Base-by-base conservation (phyloP, 2,329 filamentous ascomycete species). In the Scytalidium lignicola region DNA sequence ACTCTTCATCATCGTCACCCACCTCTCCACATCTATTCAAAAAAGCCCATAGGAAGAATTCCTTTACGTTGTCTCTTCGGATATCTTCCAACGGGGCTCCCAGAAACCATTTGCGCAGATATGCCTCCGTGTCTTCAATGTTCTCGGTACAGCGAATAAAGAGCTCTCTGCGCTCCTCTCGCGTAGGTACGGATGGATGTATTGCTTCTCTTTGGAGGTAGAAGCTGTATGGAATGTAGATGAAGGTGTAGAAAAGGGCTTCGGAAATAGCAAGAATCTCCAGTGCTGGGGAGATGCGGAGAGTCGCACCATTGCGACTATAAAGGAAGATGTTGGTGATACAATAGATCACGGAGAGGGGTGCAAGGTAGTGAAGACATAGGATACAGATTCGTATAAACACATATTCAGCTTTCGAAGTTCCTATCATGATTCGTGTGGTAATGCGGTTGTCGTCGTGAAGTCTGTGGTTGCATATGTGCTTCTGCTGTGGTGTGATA, bases 11-110 rank as follows among this genome's bases (percentile, higher is more conserved):
- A 43, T 78, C 65, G 17, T 71, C 68, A 5, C 67, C 62, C 21
- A 68, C 66, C 43, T 64, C 62, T 3, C 73, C 66, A 9, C 67
- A 70, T 9, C 69, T 67, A 53, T 76, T 78, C 43, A 79, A 71
- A 46, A 84, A 77, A 1, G 76, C 78, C 82, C 80, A 85, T n/a
- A 73, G 65, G 18, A 80, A 69, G 59, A 82, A 83, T 48, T 81
- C 76, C 62, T 77, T 79, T 45, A 84, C 57, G 59, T 84, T 82
- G 26, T 83, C 79, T 13, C 73, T 67, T 48, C 74, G 73, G 42
- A 85, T 77, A 22, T 81, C 78, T 22, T 69, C 64, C 2, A 67
- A 43, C 15, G 72, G 66, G 7, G 79, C 77, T 22, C 74, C 74
- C 20, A 76, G 64, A 58, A 84, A 83, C 82, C 82, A 85, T 54